These are phyloP conservation scores for Metschnikowia lunata DNA, from an alignment of 805 yeast genomes.

Conservation along the genomic window DNA sequence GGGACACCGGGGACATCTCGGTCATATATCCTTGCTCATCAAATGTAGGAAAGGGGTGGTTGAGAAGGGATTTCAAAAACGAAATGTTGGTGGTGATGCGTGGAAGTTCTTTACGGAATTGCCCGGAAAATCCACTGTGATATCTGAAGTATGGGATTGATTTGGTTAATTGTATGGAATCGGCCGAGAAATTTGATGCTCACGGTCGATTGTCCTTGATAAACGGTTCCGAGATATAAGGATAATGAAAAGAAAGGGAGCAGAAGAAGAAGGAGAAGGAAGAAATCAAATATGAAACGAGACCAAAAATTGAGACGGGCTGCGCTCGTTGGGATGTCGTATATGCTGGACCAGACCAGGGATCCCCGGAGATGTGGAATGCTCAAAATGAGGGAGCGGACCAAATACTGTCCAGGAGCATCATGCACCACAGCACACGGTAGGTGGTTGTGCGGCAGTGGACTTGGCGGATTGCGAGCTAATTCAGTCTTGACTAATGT, in stretches of 20 bases:
- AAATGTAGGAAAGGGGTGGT: conserved; percentile 1
- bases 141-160: no score
- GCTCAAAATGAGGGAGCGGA: background rate
- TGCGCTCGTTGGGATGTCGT: conserved; percentile 5
- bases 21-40: conserved; percentile 2
- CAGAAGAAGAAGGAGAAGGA: no score
- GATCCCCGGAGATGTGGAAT: conserved; percentile 2
- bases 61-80: conserved; percentile 1
- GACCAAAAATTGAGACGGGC: conserved; percentile 3
- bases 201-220: no score
- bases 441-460: no score
- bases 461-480: no score
- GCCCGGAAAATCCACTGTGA: background rate
- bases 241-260: no score
- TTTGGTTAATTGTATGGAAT: no score
- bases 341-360: conserved; percentile 4
- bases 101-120: background rate
- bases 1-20: conserved; percentile 10
- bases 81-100: conserved; percentile 1
- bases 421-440: background rate
- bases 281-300: no score
- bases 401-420: conserved; percentile 6
- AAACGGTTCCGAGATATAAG: no score
- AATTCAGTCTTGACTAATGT: background rate
- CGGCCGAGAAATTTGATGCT: no score